Percentiles rank a stretch among this genome's conserved stretches.
Evolutionary conservation across 768 basidiomycete species (phyloP).

Genomic region (Lactifluus subvellereus): DNA sequence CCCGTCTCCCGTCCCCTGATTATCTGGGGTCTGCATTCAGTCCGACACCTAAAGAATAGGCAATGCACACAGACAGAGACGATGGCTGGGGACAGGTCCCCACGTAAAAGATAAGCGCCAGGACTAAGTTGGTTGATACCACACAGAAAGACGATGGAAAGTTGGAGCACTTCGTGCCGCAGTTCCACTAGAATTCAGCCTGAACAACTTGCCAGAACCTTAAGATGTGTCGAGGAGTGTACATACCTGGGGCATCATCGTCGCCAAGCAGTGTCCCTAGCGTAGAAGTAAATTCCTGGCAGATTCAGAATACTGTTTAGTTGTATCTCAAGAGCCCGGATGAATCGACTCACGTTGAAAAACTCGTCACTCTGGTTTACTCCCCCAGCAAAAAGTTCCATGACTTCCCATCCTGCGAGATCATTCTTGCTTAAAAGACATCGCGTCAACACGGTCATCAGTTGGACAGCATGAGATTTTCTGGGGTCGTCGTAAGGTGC

Average conservation of each 20-base stretch:
- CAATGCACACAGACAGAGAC: constrained; percentile 35
- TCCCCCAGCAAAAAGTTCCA: constrained; percentile 61
- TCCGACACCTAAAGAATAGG: neutral
- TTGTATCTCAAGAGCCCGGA: neutral
- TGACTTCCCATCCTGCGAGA: constrained; percentile 63
- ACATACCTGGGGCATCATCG: constrained; percentile 40
- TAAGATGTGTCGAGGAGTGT: neutral
- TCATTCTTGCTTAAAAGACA: constrained; percentile 48
- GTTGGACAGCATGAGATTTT: constrained; percentile 44
- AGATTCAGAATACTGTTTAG: neutral
- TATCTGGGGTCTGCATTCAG: constrained; percentile 36
- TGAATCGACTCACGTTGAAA: constrained; percentile 43
- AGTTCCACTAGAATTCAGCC: constrained; percentile 37
- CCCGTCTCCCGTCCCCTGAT: constrained; percentile 51
- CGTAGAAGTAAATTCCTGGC: constrained; percentile 45
- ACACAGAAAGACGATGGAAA: constrained; percentile 53
- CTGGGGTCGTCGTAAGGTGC: constrained; percentile 33
- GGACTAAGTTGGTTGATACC: constrained; percentile 59
- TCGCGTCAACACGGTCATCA: constrained; percentile 42
- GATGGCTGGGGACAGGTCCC: constrained; percentile 54
- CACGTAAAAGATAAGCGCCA: constrained; percentile 63
- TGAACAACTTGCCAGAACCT: constrained; percentile 7
- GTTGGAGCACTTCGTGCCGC: constrained; percentile 50
- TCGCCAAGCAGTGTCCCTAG: constrained; percentile 46
- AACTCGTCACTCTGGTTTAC: constrained; percentile 51